A percentile compares a stretch with the other conserved stretches of the same genome.
phyloP scores from a whole-genome alignment of 768 basidiomycete genomes.

The Nidularia pulvinata region DNA sequence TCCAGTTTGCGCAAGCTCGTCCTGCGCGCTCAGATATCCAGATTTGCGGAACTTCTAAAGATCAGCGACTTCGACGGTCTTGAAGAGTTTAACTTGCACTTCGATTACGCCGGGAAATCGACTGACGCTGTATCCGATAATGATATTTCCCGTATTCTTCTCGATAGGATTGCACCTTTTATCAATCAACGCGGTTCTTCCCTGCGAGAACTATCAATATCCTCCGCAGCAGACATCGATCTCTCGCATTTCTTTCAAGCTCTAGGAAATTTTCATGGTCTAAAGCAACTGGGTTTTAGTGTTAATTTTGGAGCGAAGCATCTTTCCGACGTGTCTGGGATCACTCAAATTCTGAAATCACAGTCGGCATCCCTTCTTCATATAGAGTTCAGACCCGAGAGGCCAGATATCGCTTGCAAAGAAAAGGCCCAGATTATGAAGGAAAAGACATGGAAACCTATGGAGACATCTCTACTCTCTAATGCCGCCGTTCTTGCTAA shows the following conservation, averaged over 20 bases:
- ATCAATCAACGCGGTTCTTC: slow-evolving; percentile 19
- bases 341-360: slow-evolving; percentile 15
- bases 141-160: slow-evolving; percentile 10
- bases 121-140: neutral
- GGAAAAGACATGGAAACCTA: neutral
- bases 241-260: slow-evolving; percentile 27
- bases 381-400: slow-evolving; percentile 13
- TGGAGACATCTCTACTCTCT: neutral
- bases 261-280: slow-evolving; percentile 17
- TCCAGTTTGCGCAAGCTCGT: slow-evolving; percentile 28
- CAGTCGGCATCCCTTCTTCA: slow-evolving; percentile 15
- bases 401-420: neutral
- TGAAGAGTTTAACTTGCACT: slow-evolving; percentile 28
- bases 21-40: slow-evolving; percentile 26
- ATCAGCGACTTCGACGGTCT: slow-evolving; percentile 24
- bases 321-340: slow-evolving; percentile 18
- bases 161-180: slow-evolving; percentile 24
- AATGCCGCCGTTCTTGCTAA: slow-evolving; percentile 3
- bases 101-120: slow-evolving; percentile 21
- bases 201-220: slow-evolving; percentile 26
- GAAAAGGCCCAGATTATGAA: slow-evolving; percentile 1
- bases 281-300: slow-evolving; percentile 16
- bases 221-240: slow-evolving; percentile 25
- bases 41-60: slow-evolving; percentile 23
- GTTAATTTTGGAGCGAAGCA: slow-evolving; percentile 15